phyloP scores from a whole-genome alignment of 176 grass and related monocot species.

The Hyparrhenia diplandra region DNA sequence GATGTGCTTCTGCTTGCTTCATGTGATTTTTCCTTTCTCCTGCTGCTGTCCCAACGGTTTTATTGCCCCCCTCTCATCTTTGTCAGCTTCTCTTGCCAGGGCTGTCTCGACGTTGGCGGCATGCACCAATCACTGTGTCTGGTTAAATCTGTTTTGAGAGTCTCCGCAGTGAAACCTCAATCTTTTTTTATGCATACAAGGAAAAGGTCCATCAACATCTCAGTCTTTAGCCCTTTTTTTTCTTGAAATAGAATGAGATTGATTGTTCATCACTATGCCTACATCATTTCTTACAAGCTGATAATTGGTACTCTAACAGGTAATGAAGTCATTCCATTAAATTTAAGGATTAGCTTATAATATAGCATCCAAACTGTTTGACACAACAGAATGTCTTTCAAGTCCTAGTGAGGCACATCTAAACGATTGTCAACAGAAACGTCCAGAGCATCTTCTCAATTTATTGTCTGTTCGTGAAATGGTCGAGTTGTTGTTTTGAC shows the following conservation, averaged over 20 bases:
- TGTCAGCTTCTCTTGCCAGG: neutral
- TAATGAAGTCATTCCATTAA: too few species aligned
- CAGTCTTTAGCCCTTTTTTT: too few species aligned
- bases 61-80: neutral
- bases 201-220: too few species aligned
- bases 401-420: too few species aligned
- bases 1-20: neutral
- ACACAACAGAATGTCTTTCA: too few species aligned
- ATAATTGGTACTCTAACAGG: too few species aligned
- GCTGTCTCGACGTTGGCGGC: neutral
- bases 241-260: too few species aligned
- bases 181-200: neutral
- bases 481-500: too few species aligned
- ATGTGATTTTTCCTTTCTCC: neutral
- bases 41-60: neutral
- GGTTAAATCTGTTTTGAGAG: neutral
- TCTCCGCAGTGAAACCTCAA: neutral
- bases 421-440: neutral
- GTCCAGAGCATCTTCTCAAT: neutral
- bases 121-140: neutral
- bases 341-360: too few species aligned
- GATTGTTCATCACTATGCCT: rapidly evolving
- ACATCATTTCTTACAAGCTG: too few species aligned
- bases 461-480: neutral
- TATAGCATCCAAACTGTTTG: too few species aligned